Evolutionary conservation across 352 stramenopile species (phyloP).

Genomic region (Phytophthora macrochlamydospora): DNA sequence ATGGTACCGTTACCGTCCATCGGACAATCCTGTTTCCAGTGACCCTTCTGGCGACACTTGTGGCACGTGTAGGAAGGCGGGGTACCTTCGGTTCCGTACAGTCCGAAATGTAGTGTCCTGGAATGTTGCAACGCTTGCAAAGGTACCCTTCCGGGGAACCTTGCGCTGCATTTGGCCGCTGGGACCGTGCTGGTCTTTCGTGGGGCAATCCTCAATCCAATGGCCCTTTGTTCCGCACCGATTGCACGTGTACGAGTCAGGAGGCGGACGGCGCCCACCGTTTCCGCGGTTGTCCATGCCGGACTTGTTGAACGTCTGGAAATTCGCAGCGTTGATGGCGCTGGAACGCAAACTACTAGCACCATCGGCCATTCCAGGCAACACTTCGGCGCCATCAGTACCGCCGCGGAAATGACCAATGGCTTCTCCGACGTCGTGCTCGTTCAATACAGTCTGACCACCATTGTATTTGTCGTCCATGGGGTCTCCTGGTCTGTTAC

Average conservation of each 20-base stretch:
- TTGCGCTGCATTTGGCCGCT: conserved; percentile 42
- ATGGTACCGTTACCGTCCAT: conserved; percentile 70
- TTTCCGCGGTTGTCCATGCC: conserved; percentile 30
- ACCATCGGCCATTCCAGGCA: conserved; percentile 75
- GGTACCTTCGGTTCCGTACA: conserved; percentile 86
- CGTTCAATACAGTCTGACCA: conserved; percentile 70
- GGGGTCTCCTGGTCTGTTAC: conserved; percentile 92
- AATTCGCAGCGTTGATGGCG: conserved; percentile 74
- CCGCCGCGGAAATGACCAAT: conserved; percentile 29
- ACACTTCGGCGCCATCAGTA: conserved; percentile 46
- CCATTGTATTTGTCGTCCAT: conserved; percentile 92
- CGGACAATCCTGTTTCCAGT: conserved; percentile 90
- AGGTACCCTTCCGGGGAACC: conserved; percentile 80
- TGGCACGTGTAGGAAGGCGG: conserved; percentile 85
- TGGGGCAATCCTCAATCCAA: conserved; percentile 89
- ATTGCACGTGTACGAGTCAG: conserved; percentile 89
- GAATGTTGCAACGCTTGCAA: conserved; percentile 87
- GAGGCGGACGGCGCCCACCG: conserved; percentile 58
- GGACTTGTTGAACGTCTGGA: conserved; percentile 67
- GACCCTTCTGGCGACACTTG: conserved; percentile 87
- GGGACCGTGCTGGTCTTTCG: conserved; percentile 65
- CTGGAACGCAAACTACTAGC: conserved; percentile 60
- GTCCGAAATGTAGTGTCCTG: conserved; percentile 88
- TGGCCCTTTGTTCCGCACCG: conserved; percentile 85
- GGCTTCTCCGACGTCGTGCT: conserved; percentile 57